These are phyloP conservation scores for Mycosarcoma maydis DNA, from an alignment of 1,284 basidiomycete genomes.

Conservation along the genomic window DNA sequence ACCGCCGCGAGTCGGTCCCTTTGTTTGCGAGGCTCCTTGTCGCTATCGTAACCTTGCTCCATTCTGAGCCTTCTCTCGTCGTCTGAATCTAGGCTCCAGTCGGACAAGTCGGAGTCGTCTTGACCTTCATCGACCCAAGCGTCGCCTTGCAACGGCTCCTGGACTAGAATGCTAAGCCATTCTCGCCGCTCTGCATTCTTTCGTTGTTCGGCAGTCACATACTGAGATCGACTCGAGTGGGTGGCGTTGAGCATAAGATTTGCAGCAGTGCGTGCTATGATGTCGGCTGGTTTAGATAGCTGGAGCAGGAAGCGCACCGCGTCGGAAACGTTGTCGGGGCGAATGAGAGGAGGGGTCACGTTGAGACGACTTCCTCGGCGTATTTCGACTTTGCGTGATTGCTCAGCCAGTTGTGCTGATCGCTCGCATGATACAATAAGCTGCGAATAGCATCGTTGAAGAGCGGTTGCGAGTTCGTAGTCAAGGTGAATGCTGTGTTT, in stretches of 20 bases:
- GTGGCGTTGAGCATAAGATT: conserved; percentile 37
- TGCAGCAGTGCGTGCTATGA: conserved; percentile 34
- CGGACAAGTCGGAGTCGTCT: conserved; percentile 31
- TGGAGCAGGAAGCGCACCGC: conserved; percentile 25
- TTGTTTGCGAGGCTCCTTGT: conserved; percentile 17
- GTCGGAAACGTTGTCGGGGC: conserved; percentile 41
- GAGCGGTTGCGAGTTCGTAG: conserved; percentile 30
- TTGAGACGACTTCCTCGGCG: conserved; percentile 8
- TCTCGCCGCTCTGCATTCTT: conserved; percentile 28
- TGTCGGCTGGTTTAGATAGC: conserved; percentile 36
- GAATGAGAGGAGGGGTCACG: conserved; percentile 24
- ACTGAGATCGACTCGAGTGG: conserved; percentile 18
- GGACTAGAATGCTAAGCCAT: conserved; percentile 37
- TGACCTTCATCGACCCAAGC: conserved; percentile 17
- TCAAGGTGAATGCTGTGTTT: conserved; percentile 42
- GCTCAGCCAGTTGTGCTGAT: conserved; percentile 15
- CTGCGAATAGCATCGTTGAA: conserved; percentile 28
- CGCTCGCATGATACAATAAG: conserved; percentile 19
- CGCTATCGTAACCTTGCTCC: conserved; percentile 32
- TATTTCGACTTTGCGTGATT: conserved; percentile 17
- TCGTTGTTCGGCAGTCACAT: conserved; percentile 37
- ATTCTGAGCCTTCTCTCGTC: conserved; percentile 11
- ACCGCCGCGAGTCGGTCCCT: conserved; percentile 15
- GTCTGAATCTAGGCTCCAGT: conserved; percentile 37
- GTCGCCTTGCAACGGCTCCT: conserved; percentile 35